These are phyloP conservation scores for Exobasidium rhododendri DNA, from an alignment of 1,284 basidiomycete genomes.

Conservation along the genomic window DNA sequence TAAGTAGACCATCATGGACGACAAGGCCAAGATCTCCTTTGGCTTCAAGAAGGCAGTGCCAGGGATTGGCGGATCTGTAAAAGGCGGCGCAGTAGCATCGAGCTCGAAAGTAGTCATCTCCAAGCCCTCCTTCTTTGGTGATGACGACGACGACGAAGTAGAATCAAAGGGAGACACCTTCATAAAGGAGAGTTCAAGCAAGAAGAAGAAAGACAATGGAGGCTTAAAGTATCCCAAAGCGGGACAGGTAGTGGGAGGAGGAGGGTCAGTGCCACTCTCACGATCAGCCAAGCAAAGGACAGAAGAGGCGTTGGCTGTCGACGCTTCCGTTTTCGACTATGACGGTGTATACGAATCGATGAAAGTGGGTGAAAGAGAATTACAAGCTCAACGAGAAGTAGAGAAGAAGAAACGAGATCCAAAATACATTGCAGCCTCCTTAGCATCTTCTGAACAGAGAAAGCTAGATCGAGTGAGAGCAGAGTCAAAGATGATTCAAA, in stretches of 20 bases:
- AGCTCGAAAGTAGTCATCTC: not conserved
- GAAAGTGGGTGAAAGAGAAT: slow-evolving; percentile 70
- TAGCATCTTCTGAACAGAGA: slow-evolving; percentile 79
- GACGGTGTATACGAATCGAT: slow-evolving; percentile 95
- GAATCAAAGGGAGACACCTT: not conserved
- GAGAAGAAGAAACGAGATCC: slow-evolving; percentile 59
- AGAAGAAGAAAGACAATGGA: not conserved
- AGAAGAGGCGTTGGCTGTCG: slow-evolving; percentile 69
- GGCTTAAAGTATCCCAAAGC: not conserved
- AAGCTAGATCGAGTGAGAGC: slow-evolving; percentile 86
- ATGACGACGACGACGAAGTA: not conserved
- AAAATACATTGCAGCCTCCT: slow-evolving; percentile 82
- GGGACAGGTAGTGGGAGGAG: not conserved
- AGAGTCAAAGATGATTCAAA: slow-evolving; percentile 95
- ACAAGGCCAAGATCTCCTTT: slow-evolving; percentile 30
- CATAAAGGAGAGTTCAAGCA: not conserved
- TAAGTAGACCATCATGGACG: no score
- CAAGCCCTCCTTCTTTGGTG: not conserved
- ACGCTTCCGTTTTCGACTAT: slow-evolving; percentile 85
- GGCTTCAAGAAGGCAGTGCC: slow-evolving; percentile 23
- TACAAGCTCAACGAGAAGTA: slow-evolving; percentile 64
- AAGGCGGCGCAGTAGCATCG: not conserved
- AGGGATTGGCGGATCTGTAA: not conserved
- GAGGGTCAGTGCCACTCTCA: slow-evolving; percentile 27
- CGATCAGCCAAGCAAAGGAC: slow-evolving; percentile 31